Conservation (phyloP, 495 filamentous ascomycete species). For the Zalerion maritima region DNA sequence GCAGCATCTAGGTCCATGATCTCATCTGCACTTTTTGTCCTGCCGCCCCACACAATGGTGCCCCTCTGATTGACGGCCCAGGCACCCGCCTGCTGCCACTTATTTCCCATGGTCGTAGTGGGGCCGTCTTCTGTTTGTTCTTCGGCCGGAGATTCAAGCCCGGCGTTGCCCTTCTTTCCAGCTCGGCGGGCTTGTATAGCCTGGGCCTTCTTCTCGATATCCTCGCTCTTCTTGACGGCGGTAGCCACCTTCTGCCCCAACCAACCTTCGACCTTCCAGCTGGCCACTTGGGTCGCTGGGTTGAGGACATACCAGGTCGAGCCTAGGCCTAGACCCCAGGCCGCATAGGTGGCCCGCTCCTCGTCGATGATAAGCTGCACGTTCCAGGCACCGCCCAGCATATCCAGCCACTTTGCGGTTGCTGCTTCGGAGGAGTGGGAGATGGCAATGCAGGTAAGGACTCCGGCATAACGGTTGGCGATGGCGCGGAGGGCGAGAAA, state of each 20-base stretch:
- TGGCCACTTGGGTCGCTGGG: constrained; percentile 25
- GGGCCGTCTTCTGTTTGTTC: too few species aligned
- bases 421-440: constrained; percentile 34
- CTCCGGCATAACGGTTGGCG: constrained; percentile 26
- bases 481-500: constrained; percentile 32
- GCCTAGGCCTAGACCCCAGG: constrained; percentile 38
- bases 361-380: constrained; percentile 37
- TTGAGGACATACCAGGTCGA: constrained; percentile 35
- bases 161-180: constrained; percentile 1
- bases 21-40: constrained; percentile 33
- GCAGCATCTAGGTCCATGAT: constrained; percentile 37
- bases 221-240: constrained; percentile 17
- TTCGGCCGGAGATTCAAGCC: too few species aligned
- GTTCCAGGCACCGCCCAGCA: constrained; percentile 31
- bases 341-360: constrained; percentile 33
- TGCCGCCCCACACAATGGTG: constrained; percentile 34
- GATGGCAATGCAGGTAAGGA: constrained; percentile 34
- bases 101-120: constrained; percentile 40
- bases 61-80: constrained; percentile 41
- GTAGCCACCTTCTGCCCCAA: constrained; percentile 23
- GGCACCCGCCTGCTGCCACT: constrained; percentile 43
- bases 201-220: constrained; percentile 6
- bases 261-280: constrained; percentile 31
- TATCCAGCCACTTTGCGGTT: constrained; percentile 33
- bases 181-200: too few species aligned